Conservation (phyloP, 2,329 filamentous ascomycete genomes). For the Gnomoniopsis smithogilvyi region DNA sequence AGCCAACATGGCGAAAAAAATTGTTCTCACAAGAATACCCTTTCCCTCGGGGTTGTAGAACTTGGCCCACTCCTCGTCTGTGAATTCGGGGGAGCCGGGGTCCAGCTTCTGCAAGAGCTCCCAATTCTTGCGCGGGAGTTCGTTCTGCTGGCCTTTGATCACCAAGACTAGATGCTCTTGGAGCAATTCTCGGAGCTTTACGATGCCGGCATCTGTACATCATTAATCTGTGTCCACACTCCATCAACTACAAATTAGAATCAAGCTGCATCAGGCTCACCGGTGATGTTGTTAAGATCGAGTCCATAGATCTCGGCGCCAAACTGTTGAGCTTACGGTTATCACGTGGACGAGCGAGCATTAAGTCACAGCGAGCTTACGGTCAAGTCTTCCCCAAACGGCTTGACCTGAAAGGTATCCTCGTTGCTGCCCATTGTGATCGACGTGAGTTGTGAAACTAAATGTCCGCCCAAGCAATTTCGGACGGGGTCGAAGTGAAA, state of each 20-base stretch:
- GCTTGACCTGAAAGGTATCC: too few relatives aligned
- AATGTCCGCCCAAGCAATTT: too few relatives aligned
- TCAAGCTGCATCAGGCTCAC: background rate
- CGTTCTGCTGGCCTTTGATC: background rate
- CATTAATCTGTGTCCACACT: background rate
- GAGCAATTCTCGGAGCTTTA: too few relatives aligned
- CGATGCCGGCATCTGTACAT: background rate
- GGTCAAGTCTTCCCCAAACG: too few relatives aligned
- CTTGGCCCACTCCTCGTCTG: background rate
- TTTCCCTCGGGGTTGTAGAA: background rate
- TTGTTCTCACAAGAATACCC: background rate
- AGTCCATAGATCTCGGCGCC: slow-evolving; percentile 1
- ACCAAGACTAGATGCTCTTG: background rate
- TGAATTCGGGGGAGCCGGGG: background rate
- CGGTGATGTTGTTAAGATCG: slow-evolving; percentile 1
- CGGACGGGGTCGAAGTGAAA: too few relatives aligned
- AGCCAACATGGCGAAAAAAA: background rate
- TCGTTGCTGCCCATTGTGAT: too few relatives aligned
- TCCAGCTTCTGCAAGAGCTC: background rate
- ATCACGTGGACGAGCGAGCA: too few relatives aligned
- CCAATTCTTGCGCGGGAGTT: background rate
- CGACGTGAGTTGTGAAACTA: too few relatives aligned
- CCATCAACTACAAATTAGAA: background rate
- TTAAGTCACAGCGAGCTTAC: too few relatives aligned
- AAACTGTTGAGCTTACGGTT: slow-evolving; percentile 1